These are phyloP conservation scores for Eucommia ulmoides DNA, from an alignment of 257 asterid genomes.

Conservation along the genomic window DNA sequence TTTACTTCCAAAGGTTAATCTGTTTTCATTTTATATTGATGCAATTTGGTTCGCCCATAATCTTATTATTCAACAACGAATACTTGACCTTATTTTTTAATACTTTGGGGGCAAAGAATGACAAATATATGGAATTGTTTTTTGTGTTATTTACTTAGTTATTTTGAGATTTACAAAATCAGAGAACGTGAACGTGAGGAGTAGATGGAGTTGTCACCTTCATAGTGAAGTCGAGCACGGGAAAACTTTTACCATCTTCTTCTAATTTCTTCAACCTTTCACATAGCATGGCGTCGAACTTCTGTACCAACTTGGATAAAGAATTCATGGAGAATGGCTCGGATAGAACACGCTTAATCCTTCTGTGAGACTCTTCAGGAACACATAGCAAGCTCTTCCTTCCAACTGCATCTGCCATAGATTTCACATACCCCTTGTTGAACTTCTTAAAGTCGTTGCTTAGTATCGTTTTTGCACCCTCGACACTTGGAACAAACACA, in stretches of 20 bases:
- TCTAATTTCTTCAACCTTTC: conserved; percentile 25
- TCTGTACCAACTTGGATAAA: conserved; percentile 28
- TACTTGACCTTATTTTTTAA: too few species aligned
- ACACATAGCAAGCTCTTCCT: conserved; percentile 38
- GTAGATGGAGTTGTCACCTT: conserved; percentile 18
- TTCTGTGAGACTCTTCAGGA: conserved; percentile 29
- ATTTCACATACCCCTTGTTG: conserved; percentile 43
- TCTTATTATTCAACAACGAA: too few species aligned
- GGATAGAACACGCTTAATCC: conserved; percentile 34
- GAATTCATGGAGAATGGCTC: conserved; percentile 55
- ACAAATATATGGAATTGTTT: too few species aligned
- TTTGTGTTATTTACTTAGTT: too few species aligned
- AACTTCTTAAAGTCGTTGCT: conserved; percentile 38
- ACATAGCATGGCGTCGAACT: conserved; percentile 25
- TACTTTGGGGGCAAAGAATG: too few species aligned
- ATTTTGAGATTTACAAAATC: too few species aligned
- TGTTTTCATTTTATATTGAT: too few species aligned
- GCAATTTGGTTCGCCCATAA: too few species aligned
- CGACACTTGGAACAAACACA: conserved; percentile 41
- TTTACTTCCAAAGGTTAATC: too few species aligned
- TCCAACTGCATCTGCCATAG: conserved; percentile 49
- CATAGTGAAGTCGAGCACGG: conserved; percentile 39
- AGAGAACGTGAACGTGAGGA: background rate
- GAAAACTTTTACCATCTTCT: conserved; percentile 30
- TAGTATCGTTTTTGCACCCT: conserved; percentile 34